phyloP scores from a whole-genome alignment of 768 basidiomycete genomes.

The Suillus decipiens region DNA sequence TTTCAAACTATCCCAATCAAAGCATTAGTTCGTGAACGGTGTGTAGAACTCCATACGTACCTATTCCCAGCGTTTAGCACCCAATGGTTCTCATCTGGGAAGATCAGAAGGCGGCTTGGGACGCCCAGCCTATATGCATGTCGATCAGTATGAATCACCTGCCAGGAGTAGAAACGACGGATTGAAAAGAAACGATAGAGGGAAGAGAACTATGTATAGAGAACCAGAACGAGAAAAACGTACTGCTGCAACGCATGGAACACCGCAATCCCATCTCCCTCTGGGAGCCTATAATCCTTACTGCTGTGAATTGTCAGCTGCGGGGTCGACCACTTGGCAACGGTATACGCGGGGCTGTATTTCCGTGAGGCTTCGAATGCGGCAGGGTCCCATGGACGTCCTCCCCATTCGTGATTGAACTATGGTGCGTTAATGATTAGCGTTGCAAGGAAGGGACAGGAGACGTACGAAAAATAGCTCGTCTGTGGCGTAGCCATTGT shows the following conservation, averaged over 20 bases:
- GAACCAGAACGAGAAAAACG: slow-evolving; percentile 30
- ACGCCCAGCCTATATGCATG: slow-evolving; percentile 54
- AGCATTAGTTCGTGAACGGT: neutral
- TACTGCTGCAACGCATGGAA: slow-evolving; percentile 88
- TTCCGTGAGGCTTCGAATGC: slow-evolving; percentile 56
- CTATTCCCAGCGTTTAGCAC: slow-evolving; percentile 80
- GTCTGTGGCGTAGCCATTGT: slow-evolving; percentile 88
- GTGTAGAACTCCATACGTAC: slow-evolving; percentile 33
- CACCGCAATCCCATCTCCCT: slow-evolving; percentile 79
- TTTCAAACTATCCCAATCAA: slow-evolving; percentile 57
- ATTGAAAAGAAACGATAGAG: neutral
- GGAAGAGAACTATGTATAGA: neutral
- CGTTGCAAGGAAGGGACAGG: neutral
- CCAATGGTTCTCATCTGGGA: slow-evolving; percentile 95
- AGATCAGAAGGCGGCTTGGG: slow-evolving; percentile 77
- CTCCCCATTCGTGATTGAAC: slow-evolving; percentile 90
- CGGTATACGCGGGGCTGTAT: slow-evolving; percentile 81
- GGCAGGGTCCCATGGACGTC: slow-evolving; percentile 73
- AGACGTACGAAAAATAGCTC: slow-evolving; percentile 83
- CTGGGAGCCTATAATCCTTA: slow-evolving; percentile 86
- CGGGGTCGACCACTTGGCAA: slow-evolving; percentile 84
- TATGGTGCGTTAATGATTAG: slow-evolving; percentile 28
- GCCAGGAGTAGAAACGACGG: neutral
- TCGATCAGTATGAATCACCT: neutral
- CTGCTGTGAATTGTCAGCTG: slow-evolving; percentile 84